These are phyloP conservation scores for Gyrodon lividus DNA, from an alignment of 768 basidiomycete species.

Conservation along the genomic window DNA sequence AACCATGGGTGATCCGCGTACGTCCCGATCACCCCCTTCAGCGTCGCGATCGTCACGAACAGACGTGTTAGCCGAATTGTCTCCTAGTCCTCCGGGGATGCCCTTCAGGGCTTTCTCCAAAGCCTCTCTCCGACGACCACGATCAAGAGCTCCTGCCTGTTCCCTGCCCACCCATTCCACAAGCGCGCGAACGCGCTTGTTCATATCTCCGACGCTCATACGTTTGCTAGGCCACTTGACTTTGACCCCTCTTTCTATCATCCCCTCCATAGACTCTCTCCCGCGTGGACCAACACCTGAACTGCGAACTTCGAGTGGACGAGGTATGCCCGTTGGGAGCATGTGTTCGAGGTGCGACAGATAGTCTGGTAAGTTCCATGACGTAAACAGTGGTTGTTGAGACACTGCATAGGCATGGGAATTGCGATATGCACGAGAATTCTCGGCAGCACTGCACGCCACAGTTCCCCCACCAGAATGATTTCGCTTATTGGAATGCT, in stretches of 20 bases:
- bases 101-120: conserved; percentile 52
- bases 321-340: conserved; percentile 73
- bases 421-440: conserved; percentile 69
- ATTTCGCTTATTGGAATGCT: conserved; percentile 50
- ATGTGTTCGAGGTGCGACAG: conserved; percentile 82
- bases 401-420: conserved; percentile 78
- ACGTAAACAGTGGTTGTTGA: conserved; percentile 75
- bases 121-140: conserved; percentile 65
- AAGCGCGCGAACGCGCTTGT: conserved; percentile 86
- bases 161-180: conserved; percentile 94
- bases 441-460: conserved; percentile 42
- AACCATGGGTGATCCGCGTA: conserved; percentile 32
- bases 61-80: conserved; percentile 5
- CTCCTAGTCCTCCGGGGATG: conserved; percentile 8
- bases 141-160: conserved; percentile 73
- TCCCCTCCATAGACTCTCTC: conserved; percentile 57
- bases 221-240: conserved; percentile 93
- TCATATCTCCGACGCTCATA: conserved; percentile 97
- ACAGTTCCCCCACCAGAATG: conserved; percentile 38
- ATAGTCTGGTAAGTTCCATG: conserved; percentile 94
- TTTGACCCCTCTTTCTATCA: conserved; percentile 75
- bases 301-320: conserved; percentile 69
- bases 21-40: conserved; percentile 11
- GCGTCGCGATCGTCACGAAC: conserved; percentile 17
- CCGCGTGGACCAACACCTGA: conserved; percentile 41